Evolutionary conservation across 768 basidiomycete genomes (phyloP).

Genomic region (Amanita molliuscula): DNA sequence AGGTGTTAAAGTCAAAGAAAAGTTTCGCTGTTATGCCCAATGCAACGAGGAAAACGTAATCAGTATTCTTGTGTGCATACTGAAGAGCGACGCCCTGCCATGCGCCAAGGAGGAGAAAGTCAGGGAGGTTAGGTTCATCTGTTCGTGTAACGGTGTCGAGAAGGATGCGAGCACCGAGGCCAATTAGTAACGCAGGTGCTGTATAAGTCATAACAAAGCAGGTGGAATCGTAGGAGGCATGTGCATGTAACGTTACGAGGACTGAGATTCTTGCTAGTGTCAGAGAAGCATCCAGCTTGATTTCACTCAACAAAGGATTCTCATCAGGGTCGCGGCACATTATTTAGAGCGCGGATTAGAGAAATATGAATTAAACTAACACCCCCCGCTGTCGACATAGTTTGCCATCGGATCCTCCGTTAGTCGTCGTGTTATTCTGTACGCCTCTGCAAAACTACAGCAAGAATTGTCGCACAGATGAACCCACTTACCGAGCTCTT

Average conservation of each 20-base stretch:
- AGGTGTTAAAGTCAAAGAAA: slow-evolving; percentile 46
- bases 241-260: slow-evolving; percentile 1
- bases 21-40: slow-evolving; percentile 53
- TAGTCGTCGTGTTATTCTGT: slow-evolving; percentile 67
- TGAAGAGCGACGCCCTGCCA: slow-evolving; percentile 73
- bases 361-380: neutral
- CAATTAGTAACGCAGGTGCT: slow-evolving; percentile 61
- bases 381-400: slow-evolving; percentile 56
- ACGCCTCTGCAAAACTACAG: slow-evolving; percentile 60
- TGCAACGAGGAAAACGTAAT: slow-evolving; percentile 44
- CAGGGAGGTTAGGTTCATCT: slow-evolving; percentile 38
- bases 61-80: slow-evolving; percentile 46
- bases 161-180: slow-evolving; percentile 63
- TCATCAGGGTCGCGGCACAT: neutral
- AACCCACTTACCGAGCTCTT: slow-evolving; percentile 57
- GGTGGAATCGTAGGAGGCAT: slow-evolving; percentile 1
- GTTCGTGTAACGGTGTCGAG: slow-evolving; percentile 46
- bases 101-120: slow-evolving; percentile 57
- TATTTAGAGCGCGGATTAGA: neutral
- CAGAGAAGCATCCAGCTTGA: neutral
- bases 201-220: slow-evolving; percentile 28
- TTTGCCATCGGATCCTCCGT: slow-evolving; percentile 91
- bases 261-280: neutral
- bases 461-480: slow-evolving; percentile 1
- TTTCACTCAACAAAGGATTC: neutral